Percentiles rank a stretch among this genome's conserved stretches.
These are phyloP conservation scores for Drechslera avenae DNA, from an alignment of 2,329 filamentous ascomycete genomes.

Conservation along the genomic window DNA sequence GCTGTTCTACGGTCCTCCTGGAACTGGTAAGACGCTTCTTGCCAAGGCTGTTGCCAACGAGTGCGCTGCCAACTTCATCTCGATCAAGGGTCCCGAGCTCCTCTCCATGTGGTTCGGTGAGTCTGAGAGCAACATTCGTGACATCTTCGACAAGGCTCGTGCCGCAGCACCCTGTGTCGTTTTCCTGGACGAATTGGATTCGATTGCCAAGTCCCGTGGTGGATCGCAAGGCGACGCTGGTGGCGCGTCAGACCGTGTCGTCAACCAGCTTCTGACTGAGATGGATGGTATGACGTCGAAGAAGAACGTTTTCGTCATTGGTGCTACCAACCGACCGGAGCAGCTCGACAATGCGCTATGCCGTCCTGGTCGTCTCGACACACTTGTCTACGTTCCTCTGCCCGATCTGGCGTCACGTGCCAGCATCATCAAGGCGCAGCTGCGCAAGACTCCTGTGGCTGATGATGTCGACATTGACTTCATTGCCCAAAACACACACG, in stretches of 20 bases:
- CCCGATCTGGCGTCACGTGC: conserved; percentile 89
- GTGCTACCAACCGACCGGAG: conserved; percentile 97
- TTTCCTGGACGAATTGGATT: conserved; percentile 98
- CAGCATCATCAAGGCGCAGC: conserved; percentile 90
- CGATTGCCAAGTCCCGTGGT: conserved; percentile 98
- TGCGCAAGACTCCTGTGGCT: conserved; percentile 95
- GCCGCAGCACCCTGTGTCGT: conserved; percentile 97
- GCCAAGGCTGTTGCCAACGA: conserved; percentile 99
- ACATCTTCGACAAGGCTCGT: conserved; percentile 99
- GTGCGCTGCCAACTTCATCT: conserved; percentile 99
- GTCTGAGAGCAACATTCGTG: conserved; percentile 99
- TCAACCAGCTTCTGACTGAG: conserved; percentile 99
- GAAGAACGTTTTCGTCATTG: conserved; percentile 99
- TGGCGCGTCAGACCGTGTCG: conserved; percentile 97
- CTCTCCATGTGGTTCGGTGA: conserved; percentile 99
- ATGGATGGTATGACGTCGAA: conserved; percentile 99
- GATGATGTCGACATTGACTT: conserved; percentile 84
- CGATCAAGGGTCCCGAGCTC: conserved; percentile 96
- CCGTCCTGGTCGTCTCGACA: conserved; percentile 98
- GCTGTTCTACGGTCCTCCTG: conserved; percentile 96
- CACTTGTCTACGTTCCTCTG: conserved; percentile 95
- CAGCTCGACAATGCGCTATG: conserved; percentile 97
- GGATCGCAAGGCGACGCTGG: conserved; percentile 95
- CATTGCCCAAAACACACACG: conserved; percentile 96
- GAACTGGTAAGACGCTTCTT: conserved; percentile 99